Evolutionary conservation across 2,329 filamentous ascomycete genomes (phyloP), one percentile per base, ranked within the genome.

Genomic region (Fusarium tricinctum): DNA sequence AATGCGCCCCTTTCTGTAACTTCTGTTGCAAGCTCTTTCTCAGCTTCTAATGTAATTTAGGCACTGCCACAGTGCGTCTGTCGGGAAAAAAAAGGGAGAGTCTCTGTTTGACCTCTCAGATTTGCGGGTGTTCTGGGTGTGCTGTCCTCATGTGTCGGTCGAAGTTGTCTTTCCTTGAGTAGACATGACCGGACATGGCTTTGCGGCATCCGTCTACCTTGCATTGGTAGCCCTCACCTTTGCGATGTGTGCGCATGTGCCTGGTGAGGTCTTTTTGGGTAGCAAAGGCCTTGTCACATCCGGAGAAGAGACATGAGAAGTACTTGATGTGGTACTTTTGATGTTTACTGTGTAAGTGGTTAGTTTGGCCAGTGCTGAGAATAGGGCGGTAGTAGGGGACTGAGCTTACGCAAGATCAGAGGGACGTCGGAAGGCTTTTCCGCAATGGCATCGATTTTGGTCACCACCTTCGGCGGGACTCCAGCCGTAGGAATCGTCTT

Each of bases 291-390:
- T 72, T 72, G 30, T 72, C 68, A 28, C 72, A 74, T 14, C 68
- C 71, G 2, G 65, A 62, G 39, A 65, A 71, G 17, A 74, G 71
- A 60, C 72, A 74, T 22, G 71, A 68, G 42, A 72, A 74, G 65
- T 72, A 71, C 56, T 74, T 74, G 57, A 74, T 70, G 58, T 74
- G 72, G 46, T 74, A 74, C 54, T 74, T 74, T 63, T 74, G 71
- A 46, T 74, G 72, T 50, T 74, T 74, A 14, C 72, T 74, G 30
- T 9, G 39, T 12, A 8, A 19, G 19, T 38, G 17, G 28, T 71
- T 57, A 73, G 54, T 47, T 42, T 30, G 28, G 23, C 23, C 15
- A 38, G 19, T 22, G 9, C 17, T 12, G 10, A 22, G 22, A 13
- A 13, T 8, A 35, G 19, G 17, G 45, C 7, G 46, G 8, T 8